A percentile compares a stretch with the other conserved stretches of the same genome.
These are phyloP conservation scores for Amanita muscaria DNA, from an alignment of 768 basidiomycete genomes.

Conservation along the genomic window DNA sequence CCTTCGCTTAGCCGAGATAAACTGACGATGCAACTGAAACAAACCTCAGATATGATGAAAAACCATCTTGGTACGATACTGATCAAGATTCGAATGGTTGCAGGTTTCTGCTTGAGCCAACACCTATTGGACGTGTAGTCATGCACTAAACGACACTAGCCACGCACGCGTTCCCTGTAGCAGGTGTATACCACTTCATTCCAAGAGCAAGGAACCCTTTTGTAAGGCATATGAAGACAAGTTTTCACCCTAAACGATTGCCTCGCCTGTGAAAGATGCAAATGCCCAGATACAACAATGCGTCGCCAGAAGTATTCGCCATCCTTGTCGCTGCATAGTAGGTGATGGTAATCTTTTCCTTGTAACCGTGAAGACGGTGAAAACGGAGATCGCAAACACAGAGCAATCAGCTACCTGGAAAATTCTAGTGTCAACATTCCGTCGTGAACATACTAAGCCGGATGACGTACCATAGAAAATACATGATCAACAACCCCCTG, in stretches of 20 bases:
- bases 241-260: background rate
- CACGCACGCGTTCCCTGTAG: slow-evolving; percentile 12
- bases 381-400: slow-evolving; percentile 12
- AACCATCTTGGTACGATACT: slow-evolving; percentile 13
- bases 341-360: background rate
- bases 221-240: background rate
- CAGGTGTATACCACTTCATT: slow-evolving; percentile 12
- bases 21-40: slow-evolving; percentile 8
- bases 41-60: slow-evolving; percentile 17
- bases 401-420: slow-evolving; percentile 12
- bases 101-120: slow-evolving; percentile 11
- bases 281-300: slow-evolving; percentile 1
- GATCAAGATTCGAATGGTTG: slow-evolving; percentile 10
- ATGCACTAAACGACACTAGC: background rate
- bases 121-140: slow-evolving; percentile 6
- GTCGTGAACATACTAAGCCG: too few relatives aligned
- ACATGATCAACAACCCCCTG: background rate
- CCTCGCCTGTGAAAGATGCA: background rate
- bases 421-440: too few relatives aligned
- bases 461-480: background rate
- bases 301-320: background rate
- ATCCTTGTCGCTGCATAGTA: background rate
- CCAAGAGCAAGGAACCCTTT: slow-evolving; percentile 11
- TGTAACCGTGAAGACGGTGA: slow-evolving; percentile 12
- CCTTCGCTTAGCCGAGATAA: background rate